Conservation (phyloP, 257 asterid genomes). For the Solanum microdontum region DNA sequence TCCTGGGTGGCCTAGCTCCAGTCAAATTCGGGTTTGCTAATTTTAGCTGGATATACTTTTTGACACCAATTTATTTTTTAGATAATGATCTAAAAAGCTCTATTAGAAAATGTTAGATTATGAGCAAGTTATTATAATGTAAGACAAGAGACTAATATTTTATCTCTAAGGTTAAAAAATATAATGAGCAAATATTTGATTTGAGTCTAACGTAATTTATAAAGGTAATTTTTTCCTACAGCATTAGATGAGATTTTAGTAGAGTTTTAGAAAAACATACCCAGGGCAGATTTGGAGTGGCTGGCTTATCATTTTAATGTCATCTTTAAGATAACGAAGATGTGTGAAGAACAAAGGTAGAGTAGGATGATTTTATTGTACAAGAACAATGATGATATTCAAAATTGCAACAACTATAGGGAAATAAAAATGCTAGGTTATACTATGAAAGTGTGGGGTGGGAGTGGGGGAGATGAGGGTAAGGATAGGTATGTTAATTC, state of each 20-base stretch:
- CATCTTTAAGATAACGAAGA: background rate
- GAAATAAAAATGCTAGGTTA: background rate
- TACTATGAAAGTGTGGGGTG: background rate
- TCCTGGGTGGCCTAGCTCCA: background rate
- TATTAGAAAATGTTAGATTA: background rate
- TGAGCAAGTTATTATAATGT: background rate
- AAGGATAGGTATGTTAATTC: background rate
- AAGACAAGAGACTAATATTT: background rate
- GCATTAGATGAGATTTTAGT: background rate
- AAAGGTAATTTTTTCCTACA: background rate
- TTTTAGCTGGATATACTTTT: background rate
- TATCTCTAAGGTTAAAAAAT: background rate
- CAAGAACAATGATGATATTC: background rate
- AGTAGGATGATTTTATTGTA: background rate
- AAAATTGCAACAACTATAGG: background rate
- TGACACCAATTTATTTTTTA: background rate
- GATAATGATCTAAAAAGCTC: background rate
- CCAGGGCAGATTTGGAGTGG: rapidly evolving
- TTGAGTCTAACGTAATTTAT: background rate
- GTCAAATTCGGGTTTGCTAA: background rate
- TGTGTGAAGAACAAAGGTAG: background rate
- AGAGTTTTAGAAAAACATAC: background rate
- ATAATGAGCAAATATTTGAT: background rate
- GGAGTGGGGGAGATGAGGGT: background rate
- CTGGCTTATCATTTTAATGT: background rate